Evolutionary conservation across 2,329 filamentous ascomycete genomes (phyloP).

Genomic region (Thelonectria rubi): DNA sequence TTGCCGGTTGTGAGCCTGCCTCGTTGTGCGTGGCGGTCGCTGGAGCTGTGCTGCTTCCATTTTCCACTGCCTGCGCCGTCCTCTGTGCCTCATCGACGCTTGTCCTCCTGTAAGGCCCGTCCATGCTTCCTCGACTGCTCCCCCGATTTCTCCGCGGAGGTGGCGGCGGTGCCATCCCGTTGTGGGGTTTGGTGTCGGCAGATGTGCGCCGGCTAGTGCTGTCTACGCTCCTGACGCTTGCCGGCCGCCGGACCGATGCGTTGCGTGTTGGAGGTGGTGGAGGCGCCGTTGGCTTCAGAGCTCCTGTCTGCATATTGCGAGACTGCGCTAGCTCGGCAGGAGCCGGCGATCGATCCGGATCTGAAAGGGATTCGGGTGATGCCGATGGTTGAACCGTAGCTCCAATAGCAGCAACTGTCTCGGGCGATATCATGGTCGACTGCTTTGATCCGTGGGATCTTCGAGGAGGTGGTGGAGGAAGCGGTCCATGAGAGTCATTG

Average conservation of each 20-base stretch:
- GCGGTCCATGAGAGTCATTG: slow-evolving; percentile 54
- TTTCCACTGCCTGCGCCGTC: slow-evolving; percentile 31
- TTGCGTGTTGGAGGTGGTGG: slow-evolving; percentile 59
- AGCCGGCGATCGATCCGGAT: slow-evolving; percentile 27
- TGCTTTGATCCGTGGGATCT: slow-evolving; percentile 54
- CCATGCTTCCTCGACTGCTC: slow-evolving; percentile 56
- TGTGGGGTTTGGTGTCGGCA: slow-evolving; percentile 43
- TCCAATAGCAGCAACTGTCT: slow-evolving; percentile 48
- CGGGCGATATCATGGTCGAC: slow-evolving; percentile 33
- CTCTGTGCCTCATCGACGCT: slow-evolving; percentile 46
- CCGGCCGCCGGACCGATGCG: slow-evolving; percentile 54
- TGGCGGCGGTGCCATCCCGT: slow-evolving; percentile 50
- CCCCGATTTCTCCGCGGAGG: slow-evolving; percentile 62
- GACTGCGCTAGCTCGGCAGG: slow-evolving; percentile 23
- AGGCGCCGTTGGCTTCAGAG: slow-evolving; percentile 42
- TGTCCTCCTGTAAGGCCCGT: slow-evolving; percentile 46
- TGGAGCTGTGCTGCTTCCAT: slow-evolving; percentile 16
- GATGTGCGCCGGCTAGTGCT: slow-evolving; percentile 43
- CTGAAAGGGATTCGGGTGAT: slow-evolving; percentile 33
- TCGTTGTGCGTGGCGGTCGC: slow-evolving; percentile 20
- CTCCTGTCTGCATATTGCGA: slow-evolving; percentile 29
- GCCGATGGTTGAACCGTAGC: slow-evolving; percentile 36
- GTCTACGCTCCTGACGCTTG: slow-evolving; percentile 55
- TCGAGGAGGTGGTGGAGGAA: slow-evolving; percentile 66
- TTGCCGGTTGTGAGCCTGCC: slow-evolving; percentile 30